Conservation (phyloP, 345 rosid genomes). For the Crucihimalaya himalaica region DNA sequence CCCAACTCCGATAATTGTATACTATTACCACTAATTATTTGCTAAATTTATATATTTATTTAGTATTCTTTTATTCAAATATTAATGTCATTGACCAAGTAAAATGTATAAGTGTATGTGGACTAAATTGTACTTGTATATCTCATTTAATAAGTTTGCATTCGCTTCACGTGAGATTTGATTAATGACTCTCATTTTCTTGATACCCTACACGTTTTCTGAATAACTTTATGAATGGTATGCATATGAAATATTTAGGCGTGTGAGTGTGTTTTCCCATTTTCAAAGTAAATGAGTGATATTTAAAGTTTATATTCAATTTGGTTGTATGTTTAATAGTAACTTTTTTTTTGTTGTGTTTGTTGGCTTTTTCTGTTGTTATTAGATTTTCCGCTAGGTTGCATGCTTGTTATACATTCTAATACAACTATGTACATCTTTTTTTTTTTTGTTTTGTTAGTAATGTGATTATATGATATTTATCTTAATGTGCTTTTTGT, state of each 20-base stretch:
- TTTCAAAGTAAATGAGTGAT: too few relatives aligned
- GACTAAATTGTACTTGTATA: constrained; percentile 8
- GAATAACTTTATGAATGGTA: not conserved
- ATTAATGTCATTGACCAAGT: constrained; percentile 3
- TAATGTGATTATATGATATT: not conserved
- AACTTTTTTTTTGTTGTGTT: too few relatives aligned
- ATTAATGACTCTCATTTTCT: not conserved
- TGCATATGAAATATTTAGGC: not conserved
- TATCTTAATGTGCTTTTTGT: not conserved
- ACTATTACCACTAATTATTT: constrained; percentile 12
- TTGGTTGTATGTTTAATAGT: too few relatives aligned
- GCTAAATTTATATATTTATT: not conserved
- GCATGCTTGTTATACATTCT: too few relatives aligned
- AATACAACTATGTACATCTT: too few relatives aligned
- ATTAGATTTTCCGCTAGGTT: too few relatives aligned
- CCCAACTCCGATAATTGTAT: not conserved
- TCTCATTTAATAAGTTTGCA: constrained; percentile 7
- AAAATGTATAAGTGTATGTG: not conserved
- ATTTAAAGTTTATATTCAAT: too few relatives aligned
- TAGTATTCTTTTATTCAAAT: not conserved
- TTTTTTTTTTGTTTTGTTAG: too few relatives aligned
- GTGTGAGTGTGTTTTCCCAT: not conserved
- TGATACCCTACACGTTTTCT: not conserved
- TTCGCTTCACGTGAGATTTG: constrained; percentile 24
- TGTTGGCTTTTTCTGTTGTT: too few relatives aligned